Percentiles rank a stretch among this genome's conserved stretches.
Evolutionary conservation across 2,329 filamentous ascomycete genomes (phyloP).

Genomic region (Nakataea oryzae): DNA sequence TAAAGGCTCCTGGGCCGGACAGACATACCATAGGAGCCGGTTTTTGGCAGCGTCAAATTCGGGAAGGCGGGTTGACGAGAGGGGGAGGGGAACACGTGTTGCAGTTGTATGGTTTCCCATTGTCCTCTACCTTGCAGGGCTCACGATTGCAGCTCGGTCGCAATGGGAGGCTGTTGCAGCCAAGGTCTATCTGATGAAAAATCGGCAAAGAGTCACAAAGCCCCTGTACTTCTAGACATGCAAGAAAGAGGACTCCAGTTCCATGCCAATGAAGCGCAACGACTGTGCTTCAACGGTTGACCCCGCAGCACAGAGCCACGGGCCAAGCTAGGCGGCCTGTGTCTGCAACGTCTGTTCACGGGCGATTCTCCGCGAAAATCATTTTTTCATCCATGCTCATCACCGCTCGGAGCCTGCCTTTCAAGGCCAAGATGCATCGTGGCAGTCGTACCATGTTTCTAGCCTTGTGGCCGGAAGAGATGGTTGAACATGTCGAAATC

Average conservation of each 20-base stretch:
- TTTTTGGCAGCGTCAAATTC: not conserved
- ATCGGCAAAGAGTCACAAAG: not conserved
- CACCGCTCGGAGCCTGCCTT: too few species aligned
- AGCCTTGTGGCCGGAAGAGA: not conserved
- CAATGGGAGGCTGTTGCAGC: not conserved
- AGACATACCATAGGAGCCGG: not conserved
- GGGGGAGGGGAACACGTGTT: not conserved
- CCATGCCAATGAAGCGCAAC: not conserved
- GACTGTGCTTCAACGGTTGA: too few species aligned
- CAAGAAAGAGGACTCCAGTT: not conserved
- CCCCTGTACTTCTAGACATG: not conserved
- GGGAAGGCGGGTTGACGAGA: too few species aligned
- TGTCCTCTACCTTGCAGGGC: too few species aligned
- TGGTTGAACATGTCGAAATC: not conserved
- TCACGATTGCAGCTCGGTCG: not conserved
- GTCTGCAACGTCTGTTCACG: not conserved
- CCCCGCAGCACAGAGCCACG: too few species aligned
- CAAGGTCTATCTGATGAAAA: not conserved
- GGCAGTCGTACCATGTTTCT: not conserved
- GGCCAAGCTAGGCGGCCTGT: not conserved
- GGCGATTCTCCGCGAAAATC: not conserved
- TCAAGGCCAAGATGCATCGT: not conserved
- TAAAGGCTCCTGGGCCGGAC: constrained; percentile 16
- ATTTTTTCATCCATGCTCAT: not conserved
- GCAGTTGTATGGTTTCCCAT: too few species aligned